Evolutionary conservation across 202 grass and related monocot species (phyloP).

Genomic region (Hordeum pubiflorum): DNA sequence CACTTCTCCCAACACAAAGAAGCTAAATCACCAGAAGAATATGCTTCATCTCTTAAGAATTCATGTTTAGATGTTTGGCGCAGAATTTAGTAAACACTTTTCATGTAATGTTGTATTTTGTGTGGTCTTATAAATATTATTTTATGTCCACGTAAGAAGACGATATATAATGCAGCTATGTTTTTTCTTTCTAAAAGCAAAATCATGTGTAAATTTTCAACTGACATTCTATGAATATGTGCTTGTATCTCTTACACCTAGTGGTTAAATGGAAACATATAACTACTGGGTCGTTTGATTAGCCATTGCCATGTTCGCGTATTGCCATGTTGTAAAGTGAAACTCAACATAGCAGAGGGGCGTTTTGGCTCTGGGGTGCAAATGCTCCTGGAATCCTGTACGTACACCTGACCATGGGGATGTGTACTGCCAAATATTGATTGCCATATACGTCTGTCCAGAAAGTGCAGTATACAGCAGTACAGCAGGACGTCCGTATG

Average conservation of each 20-base stretch:
- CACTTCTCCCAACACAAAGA: neutral
- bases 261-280: neutral
- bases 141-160: neutral
- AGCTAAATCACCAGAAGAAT: conserved; percentile 51
- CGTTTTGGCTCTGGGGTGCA: too few species aligned
- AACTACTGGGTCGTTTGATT: neutral
- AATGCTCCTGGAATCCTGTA: too few species aligned
- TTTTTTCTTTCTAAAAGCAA: neutral
- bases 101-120: conserved; percentile 19
- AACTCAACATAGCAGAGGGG: too few species aligned
- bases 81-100: conserved; percentile 85
- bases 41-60: conserved; percentile 54
- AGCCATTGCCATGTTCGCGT: neutral
- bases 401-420: too few species aligned
- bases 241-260: neutral
- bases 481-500: too few species aligned
- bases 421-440: too few species aligned
- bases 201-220: neutral
- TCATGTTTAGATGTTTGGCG: conserved; percentile 67
- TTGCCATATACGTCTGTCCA: too few species aligned
- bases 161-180: neutral
- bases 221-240: neutral
- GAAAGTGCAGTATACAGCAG: too few species aligned
- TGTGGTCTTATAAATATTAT: neutral
- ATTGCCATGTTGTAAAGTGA: neutral